Conservation (phyloP, 495 filamentous ascomycete species). For the Daldinia loculata region DNA sequence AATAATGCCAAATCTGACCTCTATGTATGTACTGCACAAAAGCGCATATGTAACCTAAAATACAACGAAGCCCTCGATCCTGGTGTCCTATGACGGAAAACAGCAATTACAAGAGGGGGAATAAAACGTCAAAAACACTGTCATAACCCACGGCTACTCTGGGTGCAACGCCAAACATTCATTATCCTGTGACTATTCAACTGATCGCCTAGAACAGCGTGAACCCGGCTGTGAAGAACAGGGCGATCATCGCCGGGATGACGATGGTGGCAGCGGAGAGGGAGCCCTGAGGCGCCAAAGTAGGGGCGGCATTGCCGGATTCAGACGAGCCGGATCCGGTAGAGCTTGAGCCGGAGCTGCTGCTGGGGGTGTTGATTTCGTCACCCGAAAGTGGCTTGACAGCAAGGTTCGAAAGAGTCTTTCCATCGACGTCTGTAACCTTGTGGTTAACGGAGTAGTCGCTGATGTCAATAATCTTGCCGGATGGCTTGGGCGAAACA, state of each 20-base stretch:
- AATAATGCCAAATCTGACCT: constrained; percentile 25
- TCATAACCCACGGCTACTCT: constrained; percentile 28
- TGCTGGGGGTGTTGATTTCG: constrained; percentile 46
- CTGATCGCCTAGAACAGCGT: constrained; percentile 40
- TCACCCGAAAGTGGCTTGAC: constrained; percentile 56
- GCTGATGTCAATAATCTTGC: constrained; percentile 53
- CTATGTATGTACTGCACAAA: constrained; percentile 44
- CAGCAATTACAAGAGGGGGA: constrained; percentile 38
- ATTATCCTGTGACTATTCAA: constrained; percentile 38
- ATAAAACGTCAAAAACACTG: constrained; percentile 35
- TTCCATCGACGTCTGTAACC: constrained; percentile 54
- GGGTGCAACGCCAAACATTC: constrained; percentile 30
- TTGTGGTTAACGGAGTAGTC: constrained; percentile 52
- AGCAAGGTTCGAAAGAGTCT: constrained; percentile 45
- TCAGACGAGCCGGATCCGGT: constrained; percentile 3
- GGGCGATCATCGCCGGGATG: constrained; percentile 41
- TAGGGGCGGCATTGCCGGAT: constrained; percentile 35
- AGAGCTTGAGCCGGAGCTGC: constrained; percentile 14
- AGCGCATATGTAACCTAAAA: constrained; percentile 39
- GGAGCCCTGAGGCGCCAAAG: constrained; percentile 33
- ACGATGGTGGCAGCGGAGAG: constrained; percentile 38
- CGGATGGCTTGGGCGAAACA: constrained; percentile 52
- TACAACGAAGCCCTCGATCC: constrained; percentile 35
- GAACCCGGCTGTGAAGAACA: constrained; percentile 42
- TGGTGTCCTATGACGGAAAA: constrained; percentile 27